Conservation (phyloP, 1,284 basidiomycete genomes). For the Ganoderma lingzhi region DNA sequence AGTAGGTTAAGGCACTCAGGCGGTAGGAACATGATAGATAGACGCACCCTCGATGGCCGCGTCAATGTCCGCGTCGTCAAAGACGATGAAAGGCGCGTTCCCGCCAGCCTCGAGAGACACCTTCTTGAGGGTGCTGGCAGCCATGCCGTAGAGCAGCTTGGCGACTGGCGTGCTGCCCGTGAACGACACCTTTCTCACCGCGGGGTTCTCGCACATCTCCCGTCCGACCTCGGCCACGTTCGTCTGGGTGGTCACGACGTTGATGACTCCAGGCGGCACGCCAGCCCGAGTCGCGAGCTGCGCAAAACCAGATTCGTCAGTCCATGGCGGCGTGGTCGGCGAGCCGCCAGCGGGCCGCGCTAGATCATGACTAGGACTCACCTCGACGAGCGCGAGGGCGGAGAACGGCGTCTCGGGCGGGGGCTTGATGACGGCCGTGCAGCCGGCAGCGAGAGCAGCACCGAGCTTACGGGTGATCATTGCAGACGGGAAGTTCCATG, state of each 20-base stretch:
- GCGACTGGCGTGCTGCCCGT: slow-evolving; percentile 95
- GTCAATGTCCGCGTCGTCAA: slow-evolving; percentile 95
- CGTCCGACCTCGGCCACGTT: slow-evolving; percentile 85
- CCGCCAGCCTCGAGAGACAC: slow-evolving; percentile 90
- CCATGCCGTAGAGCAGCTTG: slow-evolving; percentile 87
- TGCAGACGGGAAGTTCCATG: slow-evolving; percentile 95
- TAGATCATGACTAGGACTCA: slow-evolving; percentile 36
- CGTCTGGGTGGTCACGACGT: slow-evolving; percentile 89
- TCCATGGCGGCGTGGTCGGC: background rate
- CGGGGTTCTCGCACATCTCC: slow-evolving; percentile 80
- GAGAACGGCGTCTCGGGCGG: slow-evolving; percentile 97
- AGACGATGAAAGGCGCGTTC: slow-evolving; percentile 95
- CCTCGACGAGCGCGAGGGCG: slow-evolving; percentile 87
- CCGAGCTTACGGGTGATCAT: slow-evolving; percentile 94
- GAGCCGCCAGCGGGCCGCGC: background rate
- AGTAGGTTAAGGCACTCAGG: background rate
- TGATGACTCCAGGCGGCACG: slow-evolving; percentile 94
- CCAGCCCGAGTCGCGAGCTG: slow-evolving; percentile 89
- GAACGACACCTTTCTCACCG: slow-evolving; percentile 91
- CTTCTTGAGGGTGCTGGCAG: slow-evolving; percentile 91
- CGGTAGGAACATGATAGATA: background rate
- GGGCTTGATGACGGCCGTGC: slow-evolving; percentile 96
- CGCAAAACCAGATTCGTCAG: background rate
- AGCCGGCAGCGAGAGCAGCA: slow-evolving; percentile 93
- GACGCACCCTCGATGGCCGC: slow-evolving; percentile 84